Evolutionary conservation across 1,284 basidiomycete genomes (phyloP), one percentile per base, ranked within the genome.

Genomic region (Leccinum pallidistipes): DNA sequence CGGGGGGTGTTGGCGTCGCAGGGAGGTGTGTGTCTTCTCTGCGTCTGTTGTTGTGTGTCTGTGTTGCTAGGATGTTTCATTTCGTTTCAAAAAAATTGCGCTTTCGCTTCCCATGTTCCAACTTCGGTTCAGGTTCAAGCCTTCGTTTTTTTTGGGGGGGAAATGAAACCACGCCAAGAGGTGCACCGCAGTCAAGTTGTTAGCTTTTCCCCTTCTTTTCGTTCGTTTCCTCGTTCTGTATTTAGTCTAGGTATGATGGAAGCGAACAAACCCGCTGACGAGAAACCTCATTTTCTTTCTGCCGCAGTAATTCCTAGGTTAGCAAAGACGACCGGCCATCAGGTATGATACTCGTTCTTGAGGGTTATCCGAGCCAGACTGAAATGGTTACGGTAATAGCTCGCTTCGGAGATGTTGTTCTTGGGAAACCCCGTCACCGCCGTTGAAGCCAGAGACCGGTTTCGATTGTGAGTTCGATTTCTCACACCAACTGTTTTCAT

Each of bases 401-500:
- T 87, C 32, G 92, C 92, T 49, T 84, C 89, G 14, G 92, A 94
- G 70, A 81, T 94, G 78, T 80, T 95, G 12, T 79, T 95, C 53
- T 80, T 87, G 18, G 93, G 93, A 52, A 83, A 82, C 59, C 79
- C 83, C 7, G 78, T 95, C 65, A 81, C 80, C 51, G 90, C 93
- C 3, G 72, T 79, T 27, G 87, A 93, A 60, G 91, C 91, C 2
- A 81, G 85, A 54, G 80, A 80, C 56, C 81, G 86, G 58, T 94
- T 92, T 74, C 83, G 88, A 67, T 91, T 95, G 90, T 91, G 66
- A 77, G 88, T 49, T 3, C 47, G 7, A 57, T 52, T 60, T 59
- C 64, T 62, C 61, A 62, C 69, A 59, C 66, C 47, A 62, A 59
- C 66, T 59, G 58, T 50, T 63, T 18, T 38, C 52, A 51, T 65